Percentiles rank a stretch among this genome's conserved stretches.
Conservation (phyloP, 2,329 filamentous ascomycete genomes). For the Xylariales sp. region DNA sequence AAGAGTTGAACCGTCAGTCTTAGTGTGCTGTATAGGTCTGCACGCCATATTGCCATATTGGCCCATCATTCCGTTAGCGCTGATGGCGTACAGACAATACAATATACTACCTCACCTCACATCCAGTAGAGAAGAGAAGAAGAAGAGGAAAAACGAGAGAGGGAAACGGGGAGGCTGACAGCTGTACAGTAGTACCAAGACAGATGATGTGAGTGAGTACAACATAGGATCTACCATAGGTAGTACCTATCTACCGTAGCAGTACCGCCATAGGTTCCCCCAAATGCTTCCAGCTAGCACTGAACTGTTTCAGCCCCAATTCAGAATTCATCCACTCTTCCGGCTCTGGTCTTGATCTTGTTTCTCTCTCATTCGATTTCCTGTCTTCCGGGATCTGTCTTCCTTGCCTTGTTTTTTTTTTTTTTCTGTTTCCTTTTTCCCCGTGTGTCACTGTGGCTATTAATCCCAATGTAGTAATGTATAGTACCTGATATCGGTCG, state of each 20-base stretch:
- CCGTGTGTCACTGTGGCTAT: slow-evolving; percentile 25
- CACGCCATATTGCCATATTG: not conserved
- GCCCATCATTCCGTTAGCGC: not conserved
- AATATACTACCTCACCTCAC: too few relatives aligned
- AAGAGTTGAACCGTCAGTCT: not conserved
- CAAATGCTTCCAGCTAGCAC: not conserved
- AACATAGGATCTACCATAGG: too few relatives aligned
- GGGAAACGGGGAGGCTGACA: slow-evolving; percentile 17
- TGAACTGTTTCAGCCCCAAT: slow-evolving; percentile 32
- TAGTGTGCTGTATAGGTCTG: not conserved
- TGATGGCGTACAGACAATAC: not conserved
- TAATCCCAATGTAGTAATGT: not conserved
- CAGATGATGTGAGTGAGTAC: too few relatives aligned
- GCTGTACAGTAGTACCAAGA: not conserved
- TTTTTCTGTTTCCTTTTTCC: slow-evolving; percentile 5
- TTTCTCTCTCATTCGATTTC: slow-evolving; percentile 21
- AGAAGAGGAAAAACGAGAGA: not conserved
- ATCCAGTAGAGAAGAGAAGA: too few relatives aligned
- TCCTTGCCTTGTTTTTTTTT: slow-evolving; percentile 22
- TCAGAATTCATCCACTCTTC: not conserved
- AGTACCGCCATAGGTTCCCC: too few relatives aligned
- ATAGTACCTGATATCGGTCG: too few relatives aligned
- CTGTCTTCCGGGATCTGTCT: slow-evolving; percentile 1
- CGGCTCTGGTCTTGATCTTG: slow-evolving; percentile 11
- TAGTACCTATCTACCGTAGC: too few relatives aligned